Conservation (phyloP, 148 eudicot species). For the Fagopyrum esculentum region DNA sequence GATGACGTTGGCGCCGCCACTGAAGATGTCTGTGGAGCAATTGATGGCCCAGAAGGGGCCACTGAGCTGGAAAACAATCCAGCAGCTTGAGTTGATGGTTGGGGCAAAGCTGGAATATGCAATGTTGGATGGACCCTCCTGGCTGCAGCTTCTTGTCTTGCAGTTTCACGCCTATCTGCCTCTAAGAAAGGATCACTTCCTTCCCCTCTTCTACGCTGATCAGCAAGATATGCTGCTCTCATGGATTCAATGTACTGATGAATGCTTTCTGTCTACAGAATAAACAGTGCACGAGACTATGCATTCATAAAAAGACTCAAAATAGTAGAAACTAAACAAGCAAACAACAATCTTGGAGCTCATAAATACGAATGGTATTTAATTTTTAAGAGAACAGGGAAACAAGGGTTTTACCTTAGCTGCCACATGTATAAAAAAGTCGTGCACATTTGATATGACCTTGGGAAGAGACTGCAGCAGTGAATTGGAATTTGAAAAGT, state of each 20-base stretch:
- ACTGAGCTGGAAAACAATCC: conserved; percentile 65
- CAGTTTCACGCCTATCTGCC: conserved; percentile 89
- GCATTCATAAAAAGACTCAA: neutral
- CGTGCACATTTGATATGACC: conserved; percentile 86
- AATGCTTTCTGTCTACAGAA: conserved; percentile 78
- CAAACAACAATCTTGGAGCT: neutral
- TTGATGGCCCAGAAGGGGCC: conserved; percentile 33
- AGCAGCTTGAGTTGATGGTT: conserved; percentile 67
- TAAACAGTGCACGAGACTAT: neutral
- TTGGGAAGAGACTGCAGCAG: conserved; percentile 88
- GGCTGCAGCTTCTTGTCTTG: conserved; percentile 93
- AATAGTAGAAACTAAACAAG: neutral
- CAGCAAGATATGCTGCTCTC: conserved; percentile 91
- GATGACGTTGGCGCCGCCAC: conserved; percentile 38
- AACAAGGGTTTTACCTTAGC: conserved; percentile 58
- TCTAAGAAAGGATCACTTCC: conserved; percentile 81
- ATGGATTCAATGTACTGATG: conserved; percentile 97
- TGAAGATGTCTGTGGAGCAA: conserved; percentile 40
- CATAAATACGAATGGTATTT: neutral
- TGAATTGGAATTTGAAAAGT: conserved; percentile 43
- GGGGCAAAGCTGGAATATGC: conserved; percentile 69
- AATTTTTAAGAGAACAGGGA: neutral
- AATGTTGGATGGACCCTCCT: conserved; percentile 79
- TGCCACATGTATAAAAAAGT: conserved; percentile 92
- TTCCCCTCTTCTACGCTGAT: conserved; percentile 82